A percentile compares a stretch with the other conserved stretches of the same genome.
phyloP scores from a whole-genome alignment of 371 early-diverging fungal genomes.

The Apophysomyces ossiformis region DNA sequence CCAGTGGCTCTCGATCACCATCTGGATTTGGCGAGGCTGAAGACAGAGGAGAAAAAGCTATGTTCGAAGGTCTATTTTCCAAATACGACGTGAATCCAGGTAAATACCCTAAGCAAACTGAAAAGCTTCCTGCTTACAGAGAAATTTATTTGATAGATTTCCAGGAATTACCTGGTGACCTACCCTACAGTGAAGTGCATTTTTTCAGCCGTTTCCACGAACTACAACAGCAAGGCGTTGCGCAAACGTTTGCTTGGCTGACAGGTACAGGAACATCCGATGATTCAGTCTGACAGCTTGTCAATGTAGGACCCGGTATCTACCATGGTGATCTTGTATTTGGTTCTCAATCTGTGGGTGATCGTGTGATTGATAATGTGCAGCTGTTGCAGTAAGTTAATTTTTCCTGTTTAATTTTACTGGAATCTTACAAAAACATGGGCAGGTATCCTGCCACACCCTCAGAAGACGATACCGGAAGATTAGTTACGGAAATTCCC shows the following conservation, averaged over 20 bases:
- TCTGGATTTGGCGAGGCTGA: conserved; percentile 30
- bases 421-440: not conserved
- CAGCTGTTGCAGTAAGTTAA: conserved; percentile 72
- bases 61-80: conserved; percentile 68
- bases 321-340: conserved; percentile 83
- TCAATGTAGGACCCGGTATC: conserved; percentile 72
- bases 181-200: conserved; percentile 61
- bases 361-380: conserved; percentile 80
- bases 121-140: not conserved
- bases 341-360: conserved; percentile 75
- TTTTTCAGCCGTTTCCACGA: conserved; percentile 73
- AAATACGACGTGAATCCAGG: conserved; percentile 65
- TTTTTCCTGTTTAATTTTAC: not conserved
- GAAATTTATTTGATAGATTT: conserved; percentile 47
- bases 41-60: conserved; percentile 44
- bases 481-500: conserved; percentile 62
- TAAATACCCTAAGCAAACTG: conserved; percentile 16
- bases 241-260: conserved; percentile 79
- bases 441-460: conserved; percentile 60
- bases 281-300: not conserved
- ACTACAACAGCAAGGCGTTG: conserved; percentile 66
- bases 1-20: conserved; percentile 24
- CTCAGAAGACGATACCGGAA: conserved; percentile 47
- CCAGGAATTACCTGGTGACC: conserved; percentile 78
- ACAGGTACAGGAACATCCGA: conserved; percentile 48